Conservation (phyloP, 2,329 filamentous ascomycete species). For the Mycosphaerelloides madeirae region DNA sequence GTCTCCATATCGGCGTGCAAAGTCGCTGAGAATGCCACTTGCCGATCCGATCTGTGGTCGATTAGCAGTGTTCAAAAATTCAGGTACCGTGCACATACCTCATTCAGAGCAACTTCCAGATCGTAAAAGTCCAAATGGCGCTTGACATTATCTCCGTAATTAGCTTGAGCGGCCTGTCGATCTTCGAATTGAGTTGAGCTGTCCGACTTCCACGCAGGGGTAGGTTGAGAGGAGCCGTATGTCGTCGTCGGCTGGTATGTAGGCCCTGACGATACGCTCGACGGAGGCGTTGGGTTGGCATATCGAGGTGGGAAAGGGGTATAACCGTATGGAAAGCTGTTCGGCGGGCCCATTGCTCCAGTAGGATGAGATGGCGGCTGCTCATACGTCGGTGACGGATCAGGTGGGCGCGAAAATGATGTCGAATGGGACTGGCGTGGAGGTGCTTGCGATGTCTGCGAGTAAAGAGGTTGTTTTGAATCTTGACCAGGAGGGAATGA, state of each 20-base stretch:
- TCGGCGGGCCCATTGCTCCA: constrained; percentile 36
- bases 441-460: constrained; percentile 29
- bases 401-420: constrained; percentile 15
- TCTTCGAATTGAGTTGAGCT: constrained; percentile 20
- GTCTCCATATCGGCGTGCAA: constrained; percentile 47
- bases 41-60: constrained; percentile 40
- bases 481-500: constrained; percentile 27
- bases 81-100: constrained; percentile 34
- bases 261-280: constrained; percentile 31
- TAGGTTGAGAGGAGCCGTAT: constrained; percentile 26
- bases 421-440: constrained; percentile 21
- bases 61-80: constrained; percentile 7
- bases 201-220: constrained; percentile 33
- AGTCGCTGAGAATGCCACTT: constrained; percentile 43
- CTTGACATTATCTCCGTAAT: constrained; percentile 52
- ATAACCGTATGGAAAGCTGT: constrained; percentile 35
- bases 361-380: constrained; percentile 32
- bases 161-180: constrained; percentile 26
- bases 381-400: constrained; percentile 35
- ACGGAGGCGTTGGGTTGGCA: constrained; percentile 36
- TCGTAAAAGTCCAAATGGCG: constrained; percentile 61
- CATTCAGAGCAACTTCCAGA: constrained; percentile 49
- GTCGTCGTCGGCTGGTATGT: constrained; percentile 40
- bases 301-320: constrained; percentile 40
- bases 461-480: constrained; percentile 27